phyloP scores from a whole-genome alignment of 495 filamentous ascomycete genomes.

The Trichoderma gamsii region DNA sequence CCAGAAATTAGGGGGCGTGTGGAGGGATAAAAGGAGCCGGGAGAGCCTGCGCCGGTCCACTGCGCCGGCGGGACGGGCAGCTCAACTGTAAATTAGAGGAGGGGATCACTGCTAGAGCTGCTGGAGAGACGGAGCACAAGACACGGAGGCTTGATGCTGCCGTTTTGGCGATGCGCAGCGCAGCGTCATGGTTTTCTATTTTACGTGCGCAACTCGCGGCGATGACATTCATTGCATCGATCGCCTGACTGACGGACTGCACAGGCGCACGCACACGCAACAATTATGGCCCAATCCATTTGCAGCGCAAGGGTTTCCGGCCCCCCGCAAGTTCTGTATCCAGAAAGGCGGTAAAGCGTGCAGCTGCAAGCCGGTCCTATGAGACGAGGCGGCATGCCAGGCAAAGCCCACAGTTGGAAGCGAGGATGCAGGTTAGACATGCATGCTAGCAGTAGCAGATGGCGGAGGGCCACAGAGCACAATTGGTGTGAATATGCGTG shows the following conservation, averaged over 20 bases:
- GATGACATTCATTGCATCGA: neutral
- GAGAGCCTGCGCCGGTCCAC: constrained; percentile 9
- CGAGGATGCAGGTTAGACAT: too few species aligned
- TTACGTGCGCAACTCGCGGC: neutral
- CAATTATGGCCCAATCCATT: constrained; percentile 10
- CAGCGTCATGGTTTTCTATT: too few species aligned
- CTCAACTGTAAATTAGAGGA: neutral
- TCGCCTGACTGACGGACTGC: neutral
- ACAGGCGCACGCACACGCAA: constrained; percentile 1
- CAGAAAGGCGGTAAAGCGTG: constrained; percentile 11
- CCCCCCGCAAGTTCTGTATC: constrained; percentile 13
- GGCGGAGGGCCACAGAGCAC: too few species aligned
- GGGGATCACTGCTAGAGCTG: neutral
- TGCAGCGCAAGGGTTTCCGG: neutral
- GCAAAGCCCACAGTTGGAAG: neutral
- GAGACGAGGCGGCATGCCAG: neutral
- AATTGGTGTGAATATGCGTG: too few species aligned
- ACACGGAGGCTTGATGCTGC: too few species aligned
- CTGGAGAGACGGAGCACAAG: too few species aligned
- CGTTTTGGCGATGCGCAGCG: too few species aligned
- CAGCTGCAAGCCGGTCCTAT: neutral
- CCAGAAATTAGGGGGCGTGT: constrained; percentile 13
- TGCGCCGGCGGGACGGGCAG: neutral
- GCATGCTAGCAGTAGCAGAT: too few species aligned
- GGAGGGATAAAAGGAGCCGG: constrained; percentile 14